Evolutionary conservation across 495 filamentous ascomycete species (phyloP).

Genomic region (Hypoxylon cercidicola): DNA sequence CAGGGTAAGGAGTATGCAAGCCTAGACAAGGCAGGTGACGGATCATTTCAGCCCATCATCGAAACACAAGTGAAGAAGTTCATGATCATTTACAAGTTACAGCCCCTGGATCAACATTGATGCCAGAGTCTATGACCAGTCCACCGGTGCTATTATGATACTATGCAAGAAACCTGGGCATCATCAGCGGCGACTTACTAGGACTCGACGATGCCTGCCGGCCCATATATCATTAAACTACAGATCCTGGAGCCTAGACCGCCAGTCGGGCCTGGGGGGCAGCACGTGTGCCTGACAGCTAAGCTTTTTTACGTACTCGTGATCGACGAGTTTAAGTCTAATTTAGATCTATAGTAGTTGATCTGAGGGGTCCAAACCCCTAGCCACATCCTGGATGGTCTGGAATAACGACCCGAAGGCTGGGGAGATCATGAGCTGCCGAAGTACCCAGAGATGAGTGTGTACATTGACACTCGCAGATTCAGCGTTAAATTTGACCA

Average conservation of each 20-base stretch:
- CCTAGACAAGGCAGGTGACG: slow-evolving; percentile 9
- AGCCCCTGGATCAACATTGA: not conserved
- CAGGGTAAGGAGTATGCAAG: not conserved
- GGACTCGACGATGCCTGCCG: not conserved
- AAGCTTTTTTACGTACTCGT: slow-evolving; percentile 11
- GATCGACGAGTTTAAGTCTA: slow-evolving; percentile 2
- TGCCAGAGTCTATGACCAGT: not conserved
- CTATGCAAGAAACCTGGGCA: not conserved
- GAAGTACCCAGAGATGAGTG: not conserved
- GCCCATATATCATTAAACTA: slow-evolving; percentile 1
- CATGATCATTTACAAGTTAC: not conserved
- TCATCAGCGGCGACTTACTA: not conserved
- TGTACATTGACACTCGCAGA: not conserved
- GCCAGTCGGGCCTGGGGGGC: slow-evolving; percentile 3
- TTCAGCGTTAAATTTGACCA: slow-evolving; percentile 3
- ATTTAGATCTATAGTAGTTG: too few relatives aligned
- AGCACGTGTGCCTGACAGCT: slow-evolving; percentile 18
- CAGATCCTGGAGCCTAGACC: not conserved
- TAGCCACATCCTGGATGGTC: not conserved
- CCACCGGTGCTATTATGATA: not conserved
- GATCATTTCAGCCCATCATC: not conserved
- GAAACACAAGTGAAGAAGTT: slow-evolving; percentile 8
- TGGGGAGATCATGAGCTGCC: not conserved
- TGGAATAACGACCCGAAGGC: not conserved
- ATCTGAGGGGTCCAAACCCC: not conserved